Percentiles rank a stretch among this genome's conserved stretches.
Evolutionary conservation across 768 basidiomycete genomes (phyloP).

Genomic region (Neoboletus brunneissimus): DNA sequence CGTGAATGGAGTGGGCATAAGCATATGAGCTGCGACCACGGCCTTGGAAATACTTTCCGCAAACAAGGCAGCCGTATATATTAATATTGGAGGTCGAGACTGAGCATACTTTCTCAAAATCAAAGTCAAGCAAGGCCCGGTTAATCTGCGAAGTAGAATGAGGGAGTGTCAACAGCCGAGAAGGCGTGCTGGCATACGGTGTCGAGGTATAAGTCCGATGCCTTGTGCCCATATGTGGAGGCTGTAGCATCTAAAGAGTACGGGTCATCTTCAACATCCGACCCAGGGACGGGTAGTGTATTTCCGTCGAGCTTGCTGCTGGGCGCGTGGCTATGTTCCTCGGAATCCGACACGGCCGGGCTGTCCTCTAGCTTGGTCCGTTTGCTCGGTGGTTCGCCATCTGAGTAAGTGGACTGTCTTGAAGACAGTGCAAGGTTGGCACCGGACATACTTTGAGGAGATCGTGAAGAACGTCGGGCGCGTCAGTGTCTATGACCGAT

Average conservation of each 20-base stretch:
- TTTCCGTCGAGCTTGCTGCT: slow-evolving; percentile 29
- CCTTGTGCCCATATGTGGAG: slow-evolving; percentile 32
- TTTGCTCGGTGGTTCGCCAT: slow-evolving; percentile 31
- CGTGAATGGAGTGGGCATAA: slow-evolving; percentile 95
- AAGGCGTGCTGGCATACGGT: slow-evolving; percentile 56
- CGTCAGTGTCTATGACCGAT: not conserved
- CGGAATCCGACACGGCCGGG: slow-evolving; percentile 2
- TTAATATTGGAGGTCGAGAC: slow-evolving; percentile 96
- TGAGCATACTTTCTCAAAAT: slow-evolving; percentile 98
- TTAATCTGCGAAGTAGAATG: slow-evolving; percentile 64
- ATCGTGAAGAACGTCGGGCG: not conserved
- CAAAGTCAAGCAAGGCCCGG: slow-evolving; percentile 88
- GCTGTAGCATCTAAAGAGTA: slow-evolving; percentile 28
- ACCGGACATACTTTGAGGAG: slow-evolving; percentile 12
- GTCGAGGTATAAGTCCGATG: slow-evolving; percentile 92
- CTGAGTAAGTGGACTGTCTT: slow-evolving; percentile 3
- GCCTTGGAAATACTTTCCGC: slow-evolving; percentile 99
- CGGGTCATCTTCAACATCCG: slow-evolving; percentile 26
- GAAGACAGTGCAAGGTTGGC: slow-evolving; percentile 7
- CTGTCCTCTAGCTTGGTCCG: slow-evolving; percentile 25
- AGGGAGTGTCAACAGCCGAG: slow-evolving; percentile 13
- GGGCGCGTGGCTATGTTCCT: slow-evolving; percentile 31
- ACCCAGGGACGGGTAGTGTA: slow-evolving; percentile 18
- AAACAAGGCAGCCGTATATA: slow-evolving; percentile 95
- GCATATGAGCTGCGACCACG: slow-evolving; percentile 91